Conservation (phyloP, 2,329 filamentous ascomycete genomes). For the Zasmidium angulare region DNA sequence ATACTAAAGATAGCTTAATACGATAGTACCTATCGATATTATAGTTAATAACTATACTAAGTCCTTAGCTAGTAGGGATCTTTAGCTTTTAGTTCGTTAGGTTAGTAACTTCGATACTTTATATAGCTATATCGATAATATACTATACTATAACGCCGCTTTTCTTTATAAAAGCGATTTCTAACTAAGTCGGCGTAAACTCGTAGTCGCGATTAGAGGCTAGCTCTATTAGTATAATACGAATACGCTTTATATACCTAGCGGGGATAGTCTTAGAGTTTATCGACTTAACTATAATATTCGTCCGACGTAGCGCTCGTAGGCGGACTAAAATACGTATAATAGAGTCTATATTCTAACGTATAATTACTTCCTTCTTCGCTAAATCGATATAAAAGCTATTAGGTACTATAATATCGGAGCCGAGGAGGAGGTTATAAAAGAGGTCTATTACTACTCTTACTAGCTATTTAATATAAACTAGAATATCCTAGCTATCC, state of each 20-base stretch:
- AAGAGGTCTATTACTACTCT: neutral
- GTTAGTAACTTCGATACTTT: neutral
- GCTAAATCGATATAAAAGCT: no score
- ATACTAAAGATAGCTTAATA: neutral
- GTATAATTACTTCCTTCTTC: no score
- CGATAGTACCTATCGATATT: neutral
- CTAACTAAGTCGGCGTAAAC: neutral
- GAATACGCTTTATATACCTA: neutral
- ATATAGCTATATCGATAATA: neutral
- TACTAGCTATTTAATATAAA: neutral
- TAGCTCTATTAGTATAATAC: neutral
- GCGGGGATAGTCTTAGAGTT: neutral
- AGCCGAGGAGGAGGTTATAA: neutral
- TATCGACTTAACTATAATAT: neutral
- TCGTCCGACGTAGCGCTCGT: neutral
- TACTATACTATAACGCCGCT: neutral
- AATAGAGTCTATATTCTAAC: neutral
- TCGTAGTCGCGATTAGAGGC: neutral
- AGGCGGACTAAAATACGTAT: neutral
- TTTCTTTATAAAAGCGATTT: neutral
- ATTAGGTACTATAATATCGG: neutral
- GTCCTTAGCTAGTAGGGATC: neutral
- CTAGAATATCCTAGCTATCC: neutral
- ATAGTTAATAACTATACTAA: neutral
- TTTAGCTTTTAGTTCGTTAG: neutral